Evolutionary conservation across 495 filamentous ascomycete species (phyloP).

Genomic region (Darksidea phi): DNA sequence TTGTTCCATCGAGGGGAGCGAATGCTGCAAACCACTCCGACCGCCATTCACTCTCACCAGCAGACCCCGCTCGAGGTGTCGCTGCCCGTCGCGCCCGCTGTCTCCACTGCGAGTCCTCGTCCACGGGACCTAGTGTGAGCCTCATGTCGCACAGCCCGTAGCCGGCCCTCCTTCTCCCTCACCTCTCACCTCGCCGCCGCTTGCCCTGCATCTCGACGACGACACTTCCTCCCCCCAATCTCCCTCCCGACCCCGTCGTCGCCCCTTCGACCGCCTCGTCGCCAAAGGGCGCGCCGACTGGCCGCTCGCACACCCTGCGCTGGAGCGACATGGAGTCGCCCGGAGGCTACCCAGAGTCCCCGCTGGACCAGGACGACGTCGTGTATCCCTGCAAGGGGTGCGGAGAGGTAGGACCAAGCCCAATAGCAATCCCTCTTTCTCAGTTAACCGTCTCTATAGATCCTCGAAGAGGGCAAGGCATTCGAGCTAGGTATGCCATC

Average conservation of each 20-base stretch:
- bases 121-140: background rate
- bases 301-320: background rate
- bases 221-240: background rate
- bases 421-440: conserved; percentile 7
- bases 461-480: conserved; percentile 96
- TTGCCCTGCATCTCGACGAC: background rate
- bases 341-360: conserved; percentile 71
- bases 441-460: conserved; percentile 53
- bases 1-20: too few species aligned
- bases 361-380: conserved; percentile 84
- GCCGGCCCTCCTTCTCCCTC: conserved; percentile 6
- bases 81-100: background rate
- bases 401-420: conserved; percentile 68
- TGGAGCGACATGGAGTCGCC: conserved; percentile 53
- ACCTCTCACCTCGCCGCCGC: background rate
- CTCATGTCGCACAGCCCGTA: conserved; percentile 19
- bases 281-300: background rate
- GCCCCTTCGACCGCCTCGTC: background rate
- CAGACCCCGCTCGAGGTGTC: background rate
- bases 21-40: too few species aligned
- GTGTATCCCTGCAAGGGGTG: conserved; percentile 94
- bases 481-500: conserved; percentile 83
- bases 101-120: too few species aligned
- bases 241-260: background rate
- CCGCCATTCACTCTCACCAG: too few species aligned